Evolutionary conservation across 495 filamentous ascomycete genomes (phyloP), one percentile per base, ranked within the genome.

Genomic region (Clohesyomyces aquaticus): DNA sequence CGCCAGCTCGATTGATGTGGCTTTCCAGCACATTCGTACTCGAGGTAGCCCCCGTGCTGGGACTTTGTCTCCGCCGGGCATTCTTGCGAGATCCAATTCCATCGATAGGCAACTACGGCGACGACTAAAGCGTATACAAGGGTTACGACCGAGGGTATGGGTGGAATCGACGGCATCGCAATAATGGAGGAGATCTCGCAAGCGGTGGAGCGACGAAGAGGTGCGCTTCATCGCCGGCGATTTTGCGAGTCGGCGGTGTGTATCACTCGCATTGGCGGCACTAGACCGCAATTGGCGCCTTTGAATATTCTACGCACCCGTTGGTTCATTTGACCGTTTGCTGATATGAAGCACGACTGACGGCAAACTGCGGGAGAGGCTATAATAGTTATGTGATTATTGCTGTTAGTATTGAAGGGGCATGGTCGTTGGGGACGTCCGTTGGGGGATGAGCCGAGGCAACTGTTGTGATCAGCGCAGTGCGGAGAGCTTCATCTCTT

Each of bases 1-100:
- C 43, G 19, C 69, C 71, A 73, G 27, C 65, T 71, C 16, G 61
- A 41, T 0, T 65, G 52, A 50, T 69, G 62, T 14, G 71, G 71
- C 35, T 56, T 69, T 11, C 49, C 38, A n/a, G 63, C 23, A 38
- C 48, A 65, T 21, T 65, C 63, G 28, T 59, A 65, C 21, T 65
- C 63, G 16, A 60, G 48, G 41, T 65, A 65, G 0, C 55, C 55
- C 3, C 47, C 0, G 28, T 59, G 63, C 12, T 46, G 32, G 18
- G 25, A 11, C 35, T 29, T n/a, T 21, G 12, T 12, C 3, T 19
- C 21, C 18, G 21, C 6, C 1, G 41, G 12, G 48, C 27, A 48
- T n/a, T n/a, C 3, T 47, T 49, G 55, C 4, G 48, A 55, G 48
- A 23, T 35, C 8, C 18, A 53, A 12, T 46, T 53, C 47, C 55